phyloP scores from a whole-genome alignment of 768 basidiomycete genomes.

The Lyophyllum shimeji region DNA sequence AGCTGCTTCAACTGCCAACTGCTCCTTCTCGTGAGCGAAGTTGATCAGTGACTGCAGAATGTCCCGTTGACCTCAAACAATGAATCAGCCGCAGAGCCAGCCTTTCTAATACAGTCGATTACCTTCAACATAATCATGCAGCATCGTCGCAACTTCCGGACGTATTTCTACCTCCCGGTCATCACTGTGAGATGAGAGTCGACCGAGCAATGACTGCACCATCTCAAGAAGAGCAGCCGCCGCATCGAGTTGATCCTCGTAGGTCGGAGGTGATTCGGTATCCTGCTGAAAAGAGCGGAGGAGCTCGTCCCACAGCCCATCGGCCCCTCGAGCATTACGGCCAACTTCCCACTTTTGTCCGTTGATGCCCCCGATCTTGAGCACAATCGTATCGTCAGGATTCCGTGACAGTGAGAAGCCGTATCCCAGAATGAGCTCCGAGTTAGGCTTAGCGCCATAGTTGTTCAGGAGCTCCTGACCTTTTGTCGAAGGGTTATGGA shows the following conservation, averaged over 20 bases:
- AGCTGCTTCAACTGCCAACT: constrained; percentile 46
- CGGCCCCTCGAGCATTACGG: constrained; percentile 50
- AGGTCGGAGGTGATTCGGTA: constrained; percentile 29
- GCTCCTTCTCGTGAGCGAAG: constrained; percentile 48
- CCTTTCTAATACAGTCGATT: background rate
- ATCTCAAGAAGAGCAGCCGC: constrained; percentile 67
- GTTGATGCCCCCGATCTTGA: constrained; percentile 64
- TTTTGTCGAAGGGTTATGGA: constrained; percentile 39
- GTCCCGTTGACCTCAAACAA: constrained; percentile 52
- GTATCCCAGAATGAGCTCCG: constrained; percentile 88
- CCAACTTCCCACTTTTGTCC: constrained; percentile 63
- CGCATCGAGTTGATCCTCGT: constrained; percentile 70
- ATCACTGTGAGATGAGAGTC: constrained; percentile 39
- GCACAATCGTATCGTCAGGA: constrained; percentile 82
- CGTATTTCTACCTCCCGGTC: constrained; percentile 33
- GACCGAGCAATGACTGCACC: constrained; percentile 49
- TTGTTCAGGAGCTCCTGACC: constrained; percentile 81
- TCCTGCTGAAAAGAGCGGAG: constrained; percentile 27
- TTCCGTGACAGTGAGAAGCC: constrained; percentile 83
- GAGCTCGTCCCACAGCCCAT: constrained; percentile 63
- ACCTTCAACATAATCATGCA: constrained; percentile 70
- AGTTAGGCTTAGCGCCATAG: constrained; percentile 89
- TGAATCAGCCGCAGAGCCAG: background rate
- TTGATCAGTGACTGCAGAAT: constrained; percentile 54
- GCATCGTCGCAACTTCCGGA: constrained; percentile 62